These are phyloP conservation scores for Herpotrichia juniperi DNA, from an alignment of 2,329 filamentous ascomycete genomes.

Conservation along the genomic window DNA sequence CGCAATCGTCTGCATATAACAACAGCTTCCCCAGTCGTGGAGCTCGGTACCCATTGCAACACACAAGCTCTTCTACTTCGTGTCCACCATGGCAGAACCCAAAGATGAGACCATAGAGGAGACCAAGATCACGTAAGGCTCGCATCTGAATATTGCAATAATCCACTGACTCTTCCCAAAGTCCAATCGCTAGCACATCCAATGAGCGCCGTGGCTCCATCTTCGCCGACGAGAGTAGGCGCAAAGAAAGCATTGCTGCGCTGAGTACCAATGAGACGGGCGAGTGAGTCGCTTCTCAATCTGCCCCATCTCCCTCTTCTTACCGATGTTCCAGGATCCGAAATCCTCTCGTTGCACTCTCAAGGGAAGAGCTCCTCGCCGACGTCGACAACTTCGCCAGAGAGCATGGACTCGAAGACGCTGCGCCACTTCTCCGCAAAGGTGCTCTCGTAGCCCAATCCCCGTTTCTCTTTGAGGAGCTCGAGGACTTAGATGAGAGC, in stretches of 20 bases:
- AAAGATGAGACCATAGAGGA: neutral
- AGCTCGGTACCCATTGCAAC: neutral
- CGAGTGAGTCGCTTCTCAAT: slow-evolving; percentile 32
- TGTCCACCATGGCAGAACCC: slow-evolving; percentile 1
- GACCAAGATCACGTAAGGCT: slow-evolving; percentile 6
- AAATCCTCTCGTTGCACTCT: slow-evolving; percentile 64
- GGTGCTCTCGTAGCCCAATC: slow-evolving; percentile 73
- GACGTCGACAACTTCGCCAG: slow-evolving; percentile 67
- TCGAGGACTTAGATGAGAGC: slow-evolving; percentile 66
- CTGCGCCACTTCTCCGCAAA: slow-evolving; percentile 61
- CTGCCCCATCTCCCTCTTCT: neutral
- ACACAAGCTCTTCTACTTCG: neutral
- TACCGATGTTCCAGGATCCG: slow-evolving; percentile 51
- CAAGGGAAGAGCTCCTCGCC: slow-evolving; percentile 58
- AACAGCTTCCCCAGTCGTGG: neutral
- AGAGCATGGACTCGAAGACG: slow-evolving; percentile 63
- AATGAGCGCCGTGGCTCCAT: slow-evolving; percentile 29
- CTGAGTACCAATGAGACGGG: slow-evolving; percentile 37
- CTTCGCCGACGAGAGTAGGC: slow-evolving; percentile 28
- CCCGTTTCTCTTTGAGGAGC: slow-evolving; percentile 66
- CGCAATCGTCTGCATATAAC: neutral
- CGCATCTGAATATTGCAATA: neutral
- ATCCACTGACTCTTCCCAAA: slow-evolving; percentile 7
- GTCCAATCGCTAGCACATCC: slow-evolving; percentile 18
- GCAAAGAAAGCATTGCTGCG: slow-evolving; percentile 27